Evolutionary conservation across 305 asterid genomes (phyloP).

Genomic region (Solanum hybrid): DNA sequence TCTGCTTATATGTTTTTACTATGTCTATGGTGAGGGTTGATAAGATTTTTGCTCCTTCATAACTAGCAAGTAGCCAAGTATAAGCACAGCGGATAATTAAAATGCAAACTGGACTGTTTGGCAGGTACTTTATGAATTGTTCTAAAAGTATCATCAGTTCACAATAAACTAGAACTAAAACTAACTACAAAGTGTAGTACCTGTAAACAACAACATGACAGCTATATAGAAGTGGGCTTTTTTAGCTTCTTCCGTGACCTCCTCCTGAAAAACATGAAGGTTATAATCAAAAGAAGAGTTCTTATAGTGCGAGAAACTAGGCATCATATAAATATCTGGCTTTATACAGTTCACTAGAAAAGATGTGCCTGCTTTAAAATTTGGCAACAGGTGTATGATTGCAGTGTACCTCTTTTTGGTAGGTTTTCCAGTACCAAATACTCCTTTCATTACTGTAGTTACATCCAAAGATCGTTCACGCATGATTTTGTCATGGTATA

Average conservation of each 20-base stretch:
- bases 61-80: background rate
- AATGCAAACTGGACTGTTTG: background rate
- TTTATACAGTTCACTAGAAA: background rate
- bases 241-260: constrained; percentile 38
- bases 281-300: background rate
- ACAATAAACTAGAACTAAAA: background rate
- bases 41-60: background rate
- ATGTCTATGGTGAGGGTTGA: background rate
- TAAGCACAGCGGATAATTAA: background rate
- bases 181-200: background rate
- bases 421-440: constrained; percentile 49
- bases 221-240: background rate
- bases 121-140: background rate
- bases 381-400: background rate
- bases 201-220: background rate
- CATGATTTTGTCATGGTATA: constrained; percentile 72
- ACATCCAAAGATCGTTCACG: constrained; percentile 64
- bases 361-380: background rate
- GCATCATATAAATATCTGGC: background rate
- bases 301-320: background rate
- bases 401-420: constrained; percentile 47
- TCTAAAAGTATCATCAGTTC: background rate
- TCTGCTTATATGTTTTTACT: background rate
- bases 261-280: constrained; percentile 29
- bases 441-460: constrained; percentile 69